Conservation (phyloP, 1,284 basidiomycete species). For the Apiotrichum domesticum region DNA sequence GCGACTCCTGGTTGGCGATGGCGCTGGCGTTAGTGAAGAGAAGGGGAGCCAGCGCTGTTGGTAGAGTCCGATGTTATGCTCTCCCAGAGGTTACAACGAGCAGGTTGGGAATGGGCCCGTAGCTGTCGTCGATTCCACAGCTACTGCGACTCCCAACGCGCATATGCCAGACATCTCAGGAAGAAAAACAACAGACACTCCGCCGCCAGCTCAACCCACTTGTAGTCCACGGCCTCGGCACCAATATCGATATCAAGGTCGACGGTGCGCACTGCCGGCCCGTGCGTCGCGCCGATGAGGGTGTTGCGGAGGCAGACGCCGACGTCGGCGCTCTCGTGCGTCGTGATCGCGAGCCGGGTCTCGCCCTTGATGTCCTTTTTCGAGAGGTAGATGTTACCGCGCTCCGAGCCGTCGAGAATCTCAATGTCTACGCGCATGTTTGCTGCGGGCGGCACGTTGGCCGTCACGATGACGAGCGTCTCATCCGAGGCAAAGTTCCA, state of each 20-base stretch:
- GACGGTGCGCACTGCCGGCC: slow-evolving; percentile 59
- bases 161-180: neutral
- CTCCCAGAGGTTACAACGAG: too few species aligned
- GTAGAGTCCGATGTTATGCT: too few species aligned
- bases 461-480: slow-evolving; percentile 87
- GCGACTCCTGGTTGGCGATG: slow-evolving; percentile 95
- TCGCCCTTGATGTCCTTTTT: slow-evolving; percentile 85
- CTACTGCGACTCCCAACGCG: neutral
- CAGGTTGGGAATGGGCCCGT: too few species aligned
- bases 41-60: too few species aligned
- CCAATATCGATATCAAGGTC: slow-evolving; percentile 97
- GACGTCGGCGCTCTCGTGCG: slow-evolving; percentile 87
- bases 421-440: slow-evolving; percentile 84
- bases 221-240: slow-evolving; percentile 97
- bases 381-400: slow-evolving; percentile 83
- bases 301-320: slow-evolving; percentile 90
- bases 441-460: slow-evolving; percentile 68
- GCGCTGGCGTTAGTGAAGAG: slow-evolving; percentile 55
- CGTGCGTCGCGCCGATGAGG: slow-evolving; percentile 50
- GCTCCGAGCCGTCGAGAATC: slow-evolving; percentile 81
- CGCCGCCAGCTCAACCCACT: slow-evolving; percentile 51
- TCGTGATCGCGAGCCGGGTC: slow-evolving; percentile 87
- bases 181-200: neutral
- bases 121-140: too few species aligned
- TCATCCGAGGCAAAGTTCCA: slow-evolving; percentile 87